Base-by-base conservation (phyloP, 116 monocot species). In the Thalassia testudinum region DNA sequence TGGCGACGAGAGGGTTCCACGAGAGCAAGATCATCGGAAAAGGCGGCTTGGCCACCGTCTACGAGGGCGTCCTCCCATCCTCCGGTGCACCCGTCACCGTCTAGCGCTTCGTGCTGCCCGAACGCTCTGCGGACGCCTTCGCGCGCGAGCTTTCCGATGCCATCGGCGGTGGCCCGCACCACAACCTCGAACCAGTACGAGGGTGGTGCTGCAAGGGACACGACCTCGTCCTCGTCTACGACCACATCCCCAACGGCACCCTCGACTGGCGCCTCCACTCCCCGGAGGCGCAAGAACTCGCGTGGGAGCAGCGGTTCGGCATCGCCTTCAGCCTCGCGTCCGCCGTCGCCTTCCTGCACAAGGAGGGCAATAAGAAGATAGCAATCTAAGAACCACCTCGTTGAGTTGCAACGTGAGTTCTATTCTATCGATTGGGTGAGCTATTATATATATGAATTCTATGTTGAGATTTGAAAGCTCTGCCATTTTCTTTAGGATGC, bases 11-110 rank as follows among this genome's bases (percentile, higher is more conserved):
- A 38, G 66, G 56, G 56, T 80, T 80, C 75, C 67, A 75, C 34
- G 53, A 64, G 17, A 48, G 67, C 1, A 24, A 52, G 43, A 60
- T 80, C 26, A 74, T 74, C 22, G 75, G 80, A 49, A 75, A 71
- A 19, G 80, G 80, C 18, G 66, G 64, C 75, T 67, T 69, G 37
- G 80, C 71, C 49, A 15, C 64, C 42, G 80, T 80, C 45, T 80
- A 64, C 68, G 49, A 52, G 6, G 80, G 71, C 24, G 27, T 60
- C 26, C 60, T 80, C 16, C 38, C 34, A 30, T 43, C 40, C 21
- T 24, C 23, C 22, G 52, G 48, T 17, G 27, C 44, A 22, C 26
- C 52, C 16, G 64, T 59, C 16, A 64, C 71, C 59, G 71, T 60
- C 29, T 65, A 71, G 48, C 47, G 65, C 48, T 64, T 64, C 38